Conservation (phyloP, 805 yeast species). For the Barnettozyma populi region DNA sequence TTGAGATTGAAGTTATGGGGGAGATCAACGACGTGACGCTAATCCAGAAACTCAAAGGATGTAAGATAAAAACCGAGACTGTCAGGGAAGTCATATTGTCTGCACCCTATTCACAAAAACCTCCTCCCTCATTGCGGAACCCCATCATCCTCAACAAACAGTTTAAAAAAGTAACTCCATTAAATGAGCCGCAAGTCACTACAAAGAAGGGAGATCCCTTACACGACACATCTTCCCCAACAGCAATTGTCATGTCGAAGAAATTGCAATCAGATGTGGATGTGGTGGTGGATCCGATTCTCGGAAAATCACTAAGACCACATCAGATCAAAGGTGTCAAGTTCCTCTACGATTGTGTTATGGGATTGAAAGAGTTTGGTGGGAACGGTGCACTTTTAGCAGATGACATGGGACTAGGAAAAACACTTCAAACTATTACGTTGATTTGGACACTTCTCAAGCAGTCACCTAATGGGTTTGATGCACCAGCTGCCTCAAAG, state of each 20-base stretch:
- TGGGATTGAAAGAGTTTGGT: slow-evolving; percentile 53
- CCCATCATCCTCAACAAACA: slow-evolving; percentile 18
- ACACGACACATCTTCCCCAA: slow-evolving; percentile 31
- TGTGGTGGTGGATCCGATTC: slow-evolving; percentile 56
- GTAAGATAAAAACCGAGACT: neutral
- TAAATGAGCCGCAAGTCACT: slow-evolving; percentile 14
- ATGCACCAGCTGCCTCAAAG: slow-evolving; percentile 42
- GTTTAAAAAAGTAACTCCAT: slow-evolving; percentile 20
- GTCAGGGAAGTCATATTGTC: neutral
- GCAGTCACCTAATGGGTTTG: slow-evolving; percentile 43
- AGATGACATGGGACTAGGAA: slow-evolving; percentile 96
- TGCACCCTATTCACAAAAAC: neutral
- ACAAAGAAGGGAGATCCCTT: slow-evolving; percentile 28
- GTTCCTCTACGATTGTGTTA: slow-evolving; percentile 77
- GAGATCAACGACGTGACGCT: slow-evolving; percentile 30
- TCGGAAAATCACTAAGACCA: slow-evolving; percentile 54
- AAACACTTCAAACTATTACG: slow-evolving; percentile 80
- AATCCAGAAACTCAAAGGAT: slow-evolving; percentile 16
- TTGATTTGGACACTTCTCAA: slow-evolving; percentile 77
- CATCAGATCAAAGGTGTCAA: slow-evolving; percentile 84
- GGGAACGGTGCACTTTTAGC: slow-evolving; percentile 79
- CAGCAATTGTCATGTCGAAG: slow-evolving; percentile 40
- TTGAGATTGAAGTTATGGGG: slow-evolving; percentile 59
- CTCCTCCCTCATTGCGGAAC: slow-evolving; percentile 5
- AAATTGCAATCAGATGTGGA: slow-evolving; percentile 27